phyloP scores from a whole-genome alignment of 768 basidiomycete species.

The Hypholoma fasciculare region DNA sequence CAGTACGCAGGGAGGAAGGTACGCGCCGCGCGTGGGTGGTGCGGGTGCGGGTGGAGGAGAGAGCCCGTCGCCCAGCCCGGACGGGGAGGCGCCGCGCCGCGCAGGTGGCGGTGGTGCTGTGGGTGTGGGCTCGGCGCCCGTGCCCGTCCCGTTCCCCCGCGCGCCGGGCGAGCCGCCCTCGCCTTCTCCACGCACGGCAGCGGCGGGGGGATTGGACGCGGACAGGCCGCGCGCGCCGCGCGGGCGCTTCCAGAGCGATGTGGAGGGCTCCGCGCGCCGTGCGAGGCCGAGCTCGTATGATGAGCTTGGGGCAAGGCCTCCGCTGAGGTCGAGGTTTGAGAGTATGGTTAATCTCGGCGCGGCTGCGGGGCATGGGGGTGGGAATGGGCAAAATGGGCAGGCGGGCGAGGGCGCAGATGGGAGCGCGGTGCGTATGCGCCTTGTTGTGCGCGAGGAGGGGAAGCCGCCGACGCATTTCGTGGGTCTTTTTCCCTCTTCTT shows the following conservation, averaged over 20 bases:
- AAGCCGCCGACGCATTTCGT: slow-evolving; percentile 81
- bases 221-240: slow-evolving; percentile 41
- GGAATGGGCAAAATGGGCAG: too few relatives aligned
- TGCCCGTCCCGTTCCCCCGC: slow-evolving; percentile 64
- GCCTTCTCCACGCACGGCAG: slow-evolving; percentile 1
- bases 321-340: slow-evolving; percentile 65
- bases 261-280: slow-evolving; percentile 56
- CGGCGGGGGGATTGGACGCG: too few relatives aligned
- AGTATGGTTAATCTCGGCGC: slow-evolving; percentile 68
- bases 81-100: slow-evolving; percentile 10
- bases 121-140: background rate
- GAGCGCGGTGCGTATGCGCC: slow-evolving; percentile 60
- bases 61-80: slow-evolving; percentile 26
- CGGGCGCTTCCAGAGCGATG: slow-evolving; percentile 74
- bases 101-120: background rate
- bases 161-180: slow-evolving; percentile 24
- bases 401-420: slow-evolving; percentile 58
- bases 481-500: slow-evolving; percentile 34
- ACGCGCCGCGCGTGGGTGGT: background rate
- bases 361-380: slow-evolving; percentile 48
- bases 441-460: slow-evolving; percentile 81
- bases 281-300: slow-evolving; percentile 69
- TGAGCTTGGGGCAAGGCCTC: slow-evolving; percentile 50
- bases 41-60: background rate
- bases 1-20: slow-evolving; percentile 44